Evolutionary conservation across 176 grass and related monocot genomes (phyloP).

Genomic region (Alloteropsis semialata): DNA sequence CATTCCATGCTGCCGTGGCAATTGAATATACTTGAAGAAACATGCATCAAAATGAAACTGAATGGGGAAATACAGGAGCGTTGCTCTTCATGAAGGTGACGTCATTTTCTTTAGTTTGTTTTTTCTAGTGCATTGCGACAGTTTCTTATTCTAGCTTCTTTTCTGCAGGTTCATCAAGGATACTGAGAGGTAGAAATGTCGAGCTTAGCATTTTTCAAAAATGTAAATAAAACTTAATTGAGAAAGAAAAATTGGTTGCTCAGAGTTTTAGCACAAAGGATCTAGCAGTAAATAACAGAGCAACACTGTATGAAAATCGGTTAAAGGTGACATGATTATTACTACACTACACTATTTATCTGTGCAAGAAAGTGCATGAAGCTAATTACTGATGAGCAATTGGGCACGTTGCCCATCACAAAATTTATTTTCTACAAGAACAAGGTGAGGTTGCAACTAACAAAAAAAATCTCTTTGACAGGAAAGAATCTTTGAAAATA

Average conservation of each 20-base stretch:
- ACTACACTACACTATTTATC: too few species aligned
- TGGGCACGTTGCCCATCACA: too few species aligned
- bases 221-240: not conserved
- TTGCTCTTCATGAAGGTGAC: not conserved
- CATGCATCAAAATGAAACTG: not conserved
- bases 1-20: conserved; percentile 60
- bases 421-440: too few species aligned
- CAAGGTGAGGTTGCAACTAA: too few species aligned
- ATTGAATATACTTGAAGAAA: conserved; percentile 56
- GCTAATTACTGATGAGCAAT: too few species aligned
- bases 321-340: too few species aligned
- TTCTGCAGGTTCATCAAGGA: not conserved
- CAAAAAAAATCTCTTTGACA: too few species aligned
- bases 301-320: not conserved
- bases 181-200: not conserved
- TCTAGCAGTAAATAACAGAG: not conserved
- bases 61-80: not conserved
- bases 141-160: not conserved
- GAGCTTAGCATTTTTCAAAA: not conserved
- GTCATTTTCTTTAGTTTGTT: not conserved
- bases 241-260: not conserved
- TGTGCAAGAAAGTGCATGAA: too few species aligned
- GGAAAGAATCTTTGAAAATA: too few species aligned
- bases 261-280: not conserved
- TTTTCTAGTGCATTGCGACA: not conserved